Conservation (phyloP, 1,284 basidiomycete species). For the Pulchroboletus neoregius region DNA sequence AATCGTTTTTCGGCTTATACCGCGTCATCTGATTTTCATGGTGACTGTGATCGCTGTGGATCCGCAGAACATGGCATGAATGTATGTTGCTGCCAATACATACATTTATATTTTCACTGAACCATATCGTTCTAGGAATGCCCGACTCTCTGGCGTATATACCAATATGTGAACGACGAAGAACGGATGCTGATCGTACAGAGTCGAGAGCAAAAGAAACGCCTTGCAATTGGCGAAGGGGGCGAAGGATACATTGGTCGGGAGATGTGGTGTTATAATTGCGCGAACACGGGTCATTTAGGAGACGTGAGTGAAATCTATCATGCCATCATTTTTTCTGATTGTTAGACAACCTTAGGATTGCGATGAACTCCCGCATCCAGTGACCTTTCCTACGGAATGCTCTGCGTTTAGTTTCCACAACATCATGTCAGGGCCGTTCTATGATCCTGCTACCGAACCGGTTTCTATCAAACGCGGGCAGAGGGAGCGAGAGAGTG, state of each 20-base stretch:
- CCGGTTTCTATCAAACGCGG: slow-evolving; percentile 13
- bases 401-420: slow-evolving; percentile 74
- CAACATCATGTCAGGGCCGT: slow-evolving; percentile 72
- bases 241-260: slow-evolving; percentile 71
- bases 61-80: slow-evolving; percentile 64
- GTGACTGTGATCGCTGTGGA: slow-evolving; percentile 76
- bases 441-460: slow-evolving; percentile 45
- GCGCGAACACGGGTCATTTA: slow-evolving; percentile 74
- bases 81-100: slow-evolving; percentile 40
- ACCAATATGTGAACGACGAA: slow-evolving; percentile 65
- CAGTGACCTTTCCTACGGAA: slow-evolving; percentile 48
- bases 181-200: slow-evolving; percentile 50
- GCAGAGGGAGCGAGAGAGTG: slow-evolving; percentile 15
- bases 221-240: slow-evolving; percentile 58
- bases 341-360: slow-evolving; percentile 47
- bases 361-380: slow-evolving; percentile 55
- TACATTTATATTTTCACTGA: not conserved
- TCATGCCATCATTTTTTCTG: not conserved
- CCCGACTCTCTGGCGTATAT: slow-evolving; percentile 84
- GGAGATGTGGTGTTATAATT: slow-evolving; percentile 88
- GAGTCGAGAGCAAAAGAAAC: slow-evolving; percentile 47
- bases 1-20: slow-evolving; percentile 45
- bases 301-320: slow-evolving; percentile 67
- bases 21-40: slow-evolving; percentile 32
- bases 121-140: slow-evolving; percentile 59